These are phyloP conservation scores for Hypoxylon sp. DNA, from an alignment of 2,329 filamentous ascomycete species.

Conservation along the genomic window DNA sequence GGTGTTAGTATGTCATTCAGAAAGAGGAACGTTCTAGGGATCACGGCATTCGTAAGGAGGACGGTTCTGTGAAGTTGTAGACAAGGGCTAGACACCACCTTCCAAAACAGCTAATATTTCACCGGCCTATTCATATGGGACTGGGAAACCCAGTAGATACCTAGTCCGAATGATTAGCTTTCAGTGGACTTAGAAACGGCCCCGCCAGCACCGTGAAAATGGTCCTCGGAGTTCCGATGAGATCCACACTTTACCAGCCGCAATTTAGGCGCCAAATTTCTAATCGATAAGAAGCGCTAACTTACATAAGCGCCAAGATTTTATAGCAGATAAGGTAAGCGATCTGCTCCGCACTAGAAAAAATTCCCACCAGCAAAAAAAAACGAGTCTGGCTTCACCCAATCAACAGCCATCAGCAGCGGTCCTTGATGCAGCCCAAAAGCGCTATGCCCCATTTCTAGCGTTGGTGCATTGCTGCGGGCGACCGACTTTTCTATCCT, in stretches of 20 bases:
- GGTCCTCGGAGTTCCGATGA: neutral
- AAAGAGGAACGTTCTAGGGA: no score
- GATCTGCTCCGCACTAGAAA: slow-evolving; percentile 48
- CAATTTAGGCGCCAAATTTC: neutral
- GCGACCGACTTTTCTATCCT: slow-evolving; percentile 39
- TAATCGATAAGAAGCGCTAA: slow-evolving; percentile 15
- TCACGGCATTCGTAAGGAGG: no score
- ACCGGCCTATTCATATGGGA: no score
- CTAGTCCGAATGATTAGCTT: no score
- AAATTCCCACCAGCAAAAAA: slow-evolving; percentile 46
- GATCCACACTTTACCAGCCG: neutral
- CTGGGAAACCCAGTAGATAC: no score
- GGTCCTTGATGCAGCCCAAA: slow-evolving; percentile 31
- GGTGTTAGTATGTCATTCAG: no score
- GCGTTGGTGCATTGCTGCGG: slow-evolving; percentile 23
- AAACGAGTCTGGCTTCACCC: slow-evolving; percentile 19
- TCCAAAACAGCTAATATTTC: no score
- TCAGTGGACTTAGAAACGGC: neutral
- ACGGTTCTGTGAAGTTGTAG: no score
- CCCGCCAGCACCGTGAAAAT: no score
- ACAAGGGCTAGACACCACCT: no score
- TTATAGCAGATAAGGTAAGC: slow-evolving; percentile 39
- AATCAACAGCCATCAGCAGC: slow-evolving; percentile 33
- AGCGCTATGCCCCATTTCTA: slow-evolving; percentile 36
- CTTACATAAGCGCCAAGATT: slow-evolving; percentile 44